These are phyloP conservation scores for Aspergillus nanangensis DNA, from an alignment of 495 filamentous ascomycete species.

Conservation along the genomic window DNA sequence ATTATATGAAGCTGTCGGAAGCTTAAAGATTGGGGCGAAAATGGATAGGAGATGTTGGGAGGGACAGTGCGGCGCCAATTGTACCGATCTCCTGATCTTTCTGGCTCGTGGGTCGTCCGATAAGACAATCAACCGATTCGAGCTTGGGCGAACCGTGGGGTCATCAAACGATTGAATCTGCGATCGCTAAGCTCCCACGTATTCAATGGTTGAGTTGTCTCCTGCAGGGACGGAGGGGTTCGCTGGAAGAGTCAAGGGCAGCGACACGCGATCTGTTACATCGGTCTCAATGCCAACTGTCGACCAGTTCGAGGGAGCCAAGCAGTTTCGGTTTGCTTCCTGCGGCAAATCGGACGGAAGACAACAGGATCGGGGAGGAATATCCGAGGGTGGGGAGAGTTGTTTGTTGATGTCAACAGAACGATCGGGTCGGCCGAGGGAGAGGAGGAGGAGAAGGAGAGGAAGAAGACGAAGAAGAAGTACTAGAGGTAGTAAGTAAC, in stretches of 20 bases:
- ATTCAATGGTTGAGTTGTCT: too few species aligned
- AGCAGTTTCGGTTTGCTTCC: neutral
- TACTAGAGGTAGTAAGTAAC: too few species aligned
- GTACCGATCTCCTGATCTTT: neutral
- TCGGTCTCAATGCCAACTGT: constrained; percentile 25
- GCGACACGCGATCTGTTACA: constrained; percentile 33
- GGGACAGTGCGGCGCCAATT: neutral
- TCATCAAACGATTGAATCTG: neutral
- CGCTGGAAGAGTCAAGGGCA: constrained; percentile 24
- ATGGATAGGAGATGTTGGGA: neutral
- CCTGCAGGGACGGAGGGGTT: too few species aligned
- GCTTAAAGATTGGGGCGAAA: too few species aligned
- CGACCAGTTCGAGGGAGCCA: constrained; percentile 12
- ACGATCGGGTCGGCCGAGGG: neutral
- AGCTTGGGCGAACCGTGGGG: neutral
- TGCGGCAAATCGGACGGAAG: neutral
- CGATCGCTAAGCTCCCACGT: too few species aligned
- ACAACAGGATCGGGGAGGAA: neutral
- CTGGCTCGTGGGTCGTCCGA: neutral
- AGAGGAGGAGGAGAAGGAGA: constrained; percentile 1
- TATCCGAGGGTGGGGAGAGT: too few species aligned
- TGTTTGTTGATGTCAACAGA: too few species aligned
- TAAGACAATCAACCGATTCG: constrained; percentile 3
- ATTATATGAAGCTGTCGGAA: neutral
- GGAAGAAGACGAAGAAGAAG: constrained; percentile 6